Evolutionary conservation across 495 filamentous ascomycete genomes (phyloP).

Genomic region (Neurospora hispaniola): DNA sequence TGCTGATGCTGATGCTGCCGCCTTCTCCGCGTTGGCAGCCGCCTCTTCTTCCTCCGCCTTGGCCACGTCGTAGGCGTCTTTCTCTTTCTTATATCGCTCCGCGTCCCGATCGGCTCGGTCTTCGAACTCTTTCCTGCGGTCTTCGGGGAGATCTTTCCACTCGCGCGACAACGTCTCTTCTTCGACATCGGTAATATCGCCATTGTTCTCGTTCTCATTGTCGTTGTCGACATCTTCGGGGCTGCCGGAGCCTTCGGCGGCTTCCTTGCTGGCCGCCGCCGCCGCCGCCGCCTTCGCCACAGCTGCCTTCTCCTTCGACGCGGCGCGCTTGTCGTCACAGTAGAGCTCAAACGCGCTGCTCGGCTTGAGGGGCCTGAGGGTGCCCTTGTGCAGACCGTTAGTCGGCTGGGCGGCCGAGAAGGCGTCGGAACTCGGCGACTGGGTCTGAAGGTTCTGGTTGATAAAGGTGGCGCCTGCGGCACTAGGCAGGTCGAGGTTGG

Average conservation of each 20-base stretch:
- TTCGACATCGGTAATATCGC: conserved; percentile 18
- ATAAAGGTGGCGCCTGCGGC: conserved; percentile 27
- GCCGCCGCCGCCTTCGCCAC: conserved; percentile 29
- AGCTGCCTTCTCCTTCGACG: conserved; percentile 24
- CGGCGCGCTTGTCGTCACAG: conserved; percentile 33
- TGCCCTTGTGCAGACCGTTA: conserved; percentile 23
- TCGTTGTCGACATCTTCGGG: conserved; percentile 54
- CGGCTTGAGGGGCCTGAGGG: conserved; percentile 31
- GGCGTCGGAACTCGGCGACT: conserved; percentile 39
- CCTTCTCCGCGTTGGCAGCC: conserved; percentile 5
- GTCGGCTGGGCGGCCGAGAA: conserved; percentile 26
- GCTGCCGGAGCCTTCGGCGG: conserved; percentile 54
- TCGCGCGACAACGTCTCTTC: conserved; percentile 38
- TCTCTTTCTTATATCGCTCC: conserved; percentile 33
- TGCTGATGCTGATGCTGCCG: conserved; percentile 9
- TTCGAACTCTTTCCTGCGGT: conserved; percentile 34
- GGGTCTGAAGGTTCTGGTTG: conserved; percentile 30
- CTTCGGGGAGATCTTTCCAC: conserved; percentile 38
- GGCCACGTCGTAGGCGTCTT: conserved; percentile 23
- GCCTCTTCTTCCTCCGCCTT: conserved; percentile 9
- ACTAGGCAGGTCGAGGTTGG: conserved; percentile 12
- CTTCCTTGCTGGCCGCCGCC: conserved; percentile 47
- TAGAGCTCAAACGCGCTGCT: conserved; percentile 43
- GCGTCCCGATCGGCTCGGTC: conserved; percentile 30
- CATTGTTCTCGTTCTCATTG: conserved; percentile 32